Conservation (phyloP, 306 rosid species). For the Comarum palustre region DNA sequence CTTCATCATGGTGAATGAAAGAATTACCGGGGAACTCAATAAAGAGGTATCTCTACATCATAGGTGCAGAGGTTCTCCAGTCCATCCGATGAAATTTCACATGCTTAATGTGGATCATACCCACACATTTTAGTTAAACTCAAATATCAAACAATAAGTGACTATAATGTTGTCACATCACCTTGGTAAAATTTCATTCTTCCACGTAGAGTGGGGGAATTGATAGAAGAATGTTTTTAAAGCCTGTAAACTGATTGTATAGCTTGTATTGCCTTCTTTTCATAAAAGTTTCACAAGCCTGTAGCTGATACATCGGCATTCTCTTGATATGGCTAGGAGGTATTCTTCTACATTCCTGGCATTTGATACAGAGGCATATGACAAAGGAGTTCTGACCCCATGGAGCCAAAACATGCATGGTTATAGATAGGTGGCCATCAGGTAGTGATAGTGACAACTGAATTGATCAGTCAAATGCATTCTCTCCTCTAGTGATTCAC, state of each 20-base stretch:
- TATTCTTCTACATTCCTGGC: background rate
- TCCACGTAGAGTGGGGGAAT: background rate
- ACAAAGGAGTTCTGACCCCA: background rate
- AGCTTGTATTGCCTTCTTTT: background rate
- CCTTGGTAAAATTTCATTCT: too few species aligned
- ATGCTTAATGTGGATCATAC: too few species aligned
- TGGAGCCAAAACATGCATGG: background rate
- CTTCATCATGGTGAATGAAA: too few species aligned
- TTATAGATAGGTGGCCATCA: background rate
- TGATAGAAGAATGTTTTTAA: background rate
- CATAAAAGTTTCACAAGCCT: background rate
- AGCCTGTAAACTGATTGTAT: background rate
- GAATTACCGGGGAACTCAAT: too few species aligned
- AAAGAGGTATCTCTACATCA: too few species aligned
- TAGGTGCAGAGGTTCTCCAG: too few species aligned
- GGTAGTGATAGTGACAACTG: slow-evolving; percentile 1
- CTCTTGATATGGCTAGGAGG: background rate
- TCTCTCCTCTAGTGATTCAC: background rate
- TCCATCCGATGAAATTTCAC: too few species aligned
- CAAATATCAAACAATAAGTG: too few species aligned
- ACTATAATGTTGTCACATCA: too few species aligned
- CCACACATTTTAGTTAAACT: too few species aligned
- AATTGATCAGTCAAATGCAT: background rate
- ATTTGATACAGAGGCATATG: background rate
- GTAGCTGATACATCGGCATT: background rate